These are phyloP conservation scores for Mortierella sp. DNA, from an alignment of 371 early-diverging fungal species.

Conservation along the genomic window DNA sequence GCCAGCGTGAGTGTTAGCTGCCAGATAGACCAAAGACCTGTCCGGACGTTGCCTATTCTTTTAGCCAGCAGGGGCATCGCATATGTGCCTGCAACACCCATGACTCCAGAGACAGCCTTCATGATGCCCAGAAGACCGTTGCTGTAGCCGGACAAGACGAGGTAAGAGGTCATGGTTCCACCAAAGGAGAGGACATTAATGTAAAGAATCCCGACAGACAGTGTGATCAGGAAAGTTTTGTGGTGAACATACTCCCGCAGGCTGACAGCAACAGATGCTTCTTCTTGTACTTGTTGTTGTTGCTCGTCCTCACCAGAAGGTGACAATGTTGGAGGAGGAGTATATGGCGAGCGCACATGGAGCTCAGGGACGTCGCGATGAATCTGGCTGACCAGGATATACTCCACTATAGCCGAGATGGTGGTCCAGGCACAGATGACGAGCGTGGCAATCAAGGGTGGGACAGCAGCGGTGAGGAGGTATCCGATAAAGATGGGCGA, in stretches of 20 bases:
- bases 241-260: conserved; percentile 28
- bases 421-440: conserved; percentile 35
- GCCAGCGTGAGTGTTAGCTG: conserved; percentile 24
- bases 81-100: conserved; percentile 39
- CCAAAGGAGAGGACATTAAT: conserved; percentile 50
- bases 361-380: conserved; percentile 29
- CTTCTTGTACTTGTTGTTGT: neutral
- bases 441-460: conserved; percentile 13
- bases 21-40: conserved; percentile 50
- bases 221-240: conserved; percentile 31
- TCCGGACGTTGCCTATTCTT: conserved; percentile 34
- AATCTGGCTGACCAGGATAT: conserved; percentile 41
- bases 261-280: conserved; percentile 10
- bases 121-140: conserved; percentile 35
- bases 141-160: conserved; percentile 36
- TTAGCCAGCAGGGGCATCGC: conserved; percentile 18
- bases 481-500: conserved; percentile 36
- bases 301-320: neutral
- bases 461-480: neutral
- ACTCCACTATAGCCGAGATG: conserved; percentile 26
- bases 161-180: conserved; percentile 40
- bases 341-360: conserved; percentile 13
- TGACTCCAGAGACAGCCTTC: conserved; percentile 32
- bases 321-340: neutral
- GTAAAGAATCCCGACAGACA: conserved; percentile 37